Percentiles rank a stretch among this genome's conserved stretches.
These are phyloP conservation scores for Phytophthora pisi DNA, from an alignment of 352 stramenopile species.

Conservation along the genomic window DNA sequence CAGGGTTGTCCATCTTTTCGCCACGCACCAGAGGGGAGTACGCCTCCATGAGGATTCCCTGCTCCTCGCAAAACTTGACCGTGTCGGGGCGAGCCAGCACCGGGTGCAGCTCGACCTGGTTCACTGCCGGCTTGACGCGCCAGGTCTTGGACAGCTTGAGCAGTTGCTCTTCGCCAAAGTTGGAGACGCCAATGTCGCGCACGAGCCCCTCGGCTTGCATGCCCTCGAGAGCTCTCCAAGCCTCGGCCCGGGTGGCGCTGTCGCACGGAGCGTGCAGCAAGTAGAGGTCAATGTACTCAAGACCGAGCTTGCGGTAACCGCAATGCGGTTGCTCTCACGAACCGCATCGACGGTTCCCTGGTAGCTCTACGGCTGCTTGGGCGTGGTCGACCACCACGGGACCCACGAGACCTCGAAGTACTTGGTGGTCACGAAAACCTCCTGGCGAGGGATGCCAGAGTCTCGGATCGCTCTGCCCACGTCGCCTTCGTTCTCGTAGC, in stretches of 20 bases:
- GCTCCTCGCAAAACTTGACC: slow-evolving; percentile 59
- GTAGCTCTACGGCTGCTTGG: slow-evolving; percentile 60
- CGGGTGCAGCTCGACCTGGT: slow-evolving; percentile 84
- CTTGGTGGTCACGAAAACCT: slow-evolving; percentile 89
- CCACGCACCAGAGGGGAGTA: slow-evolving; percentile 62
- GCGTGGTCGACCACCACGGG: slow-evolving; percentile 42
- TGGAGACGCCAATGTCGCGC: slow-evolving; percentile 89
- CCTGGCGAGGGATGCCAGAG: slow-evolving; percentile 68
- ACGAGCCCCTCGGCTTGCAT: slow-evolving; percentile 59
- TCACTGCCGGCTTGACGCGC: slow-evolving; percentile 63
- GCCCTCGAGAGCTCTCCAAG: slow-evolving; percentile 62
- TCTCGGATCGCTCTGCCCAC: slow-evolving; percentile 79
- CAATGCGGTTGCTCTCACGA: slow-evolving; percentile 52
- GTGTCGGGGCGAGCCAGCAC: slow-evolving; percentile 65
- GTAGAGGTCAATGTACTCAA: slow-evolving; percentile 87
- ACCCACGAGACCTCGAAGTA: slow-evolving; percentile 62
- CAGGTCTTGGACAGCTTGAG: slow-evolving; percentile 65
- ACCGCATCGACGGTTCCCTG: slow-evolving; percentile 64
- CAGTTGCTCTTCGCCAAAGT: slow-evolving; percentile 80
- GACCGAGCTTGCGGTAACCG: slow-evolving; percentile 53
- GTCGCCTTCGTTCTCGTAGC: slow-evolving; percentile 88
- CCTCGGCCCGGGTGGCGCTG: slow-evolving; percentile 48
- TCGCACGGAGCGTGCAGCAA: slow-evolving; percentile 74
- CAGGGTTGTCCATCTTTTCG: slow-evolving; percentile 41
- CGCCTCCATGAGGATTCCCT: slow-evolving; percentile 56